phyloP scores from a whole-genome alignment of 805 yeast species.

The Candida germanica region DNA sequence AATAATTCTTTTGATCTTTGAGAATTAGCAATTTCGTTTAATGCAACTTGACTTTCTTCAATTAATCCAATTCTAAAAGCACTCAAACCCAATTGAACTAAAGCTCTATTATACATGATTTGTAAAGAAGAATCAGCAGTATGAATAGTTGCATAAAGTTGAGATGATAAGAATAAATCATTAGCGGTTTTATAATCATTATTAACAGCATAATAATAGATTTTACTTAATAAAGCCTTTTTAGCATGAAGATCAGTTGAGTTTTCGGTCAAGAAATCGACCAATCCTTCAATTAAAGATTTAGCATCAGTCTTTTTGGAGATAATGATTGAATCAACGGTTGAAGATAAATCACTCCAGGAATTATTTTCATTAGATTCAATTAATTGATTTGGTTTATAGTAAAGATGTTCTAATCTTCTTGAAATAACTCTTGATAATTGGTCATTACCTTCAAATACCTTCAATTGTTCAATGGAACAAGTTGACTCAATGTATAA shows the following conservation, averaged over 20 bases:
- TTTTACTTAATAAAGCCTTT: slow-evolving; percentile 78
- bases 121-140: slow-evolving; percentile 83
- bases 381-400: slow-evolving; percentile 79
- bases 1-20: slow-evolving; percentile 85
- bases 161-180: slow-evolving; percentile 83
- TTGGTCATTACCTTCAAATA: slow-evolving; percentile 45
- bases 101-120: slow-evolving; percentile 89
- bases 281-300: slow-evolving; percentile 60
- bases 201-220: slow-evolving; percentile 89
- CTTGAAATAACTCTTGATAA: slow-evolving; percentile 74
- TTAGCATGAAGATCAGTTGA: slow-evolving; percentile 67
- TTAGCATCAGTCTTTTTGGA: slow-evolving; percentile 36
- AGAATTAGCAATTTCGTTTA: slow-evolving; percentile 84
- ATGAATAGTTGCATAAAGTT: slow-evolving; percentile 78
- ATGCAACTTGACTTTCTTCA: slow-evolving; percentile 79
- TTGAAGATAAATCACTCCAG: slow-evolving; percentile 53
- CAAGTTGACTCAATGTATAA: slow-evolving; percentile 71
- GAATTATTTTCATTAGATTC: slow-evolving; percentile 65
- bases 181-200: slow-evolving; percentile 81
- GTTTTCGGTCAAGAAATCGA: slow-evolving; percentile 59
- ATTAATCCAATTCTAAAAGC: slow-evolving; percentile 91
- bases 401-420: slow-evolving; percentile 89
- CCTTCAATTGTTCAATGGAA: slow-evolving; percentile 28
- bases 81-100: slow-evolving; percentile 92
- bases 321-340: slow-evolving; percentile 24